Base-by-base conservation (phyloP, 2,329 filamentous ascomycete species). In the Diaporthe capsici region DNA sequence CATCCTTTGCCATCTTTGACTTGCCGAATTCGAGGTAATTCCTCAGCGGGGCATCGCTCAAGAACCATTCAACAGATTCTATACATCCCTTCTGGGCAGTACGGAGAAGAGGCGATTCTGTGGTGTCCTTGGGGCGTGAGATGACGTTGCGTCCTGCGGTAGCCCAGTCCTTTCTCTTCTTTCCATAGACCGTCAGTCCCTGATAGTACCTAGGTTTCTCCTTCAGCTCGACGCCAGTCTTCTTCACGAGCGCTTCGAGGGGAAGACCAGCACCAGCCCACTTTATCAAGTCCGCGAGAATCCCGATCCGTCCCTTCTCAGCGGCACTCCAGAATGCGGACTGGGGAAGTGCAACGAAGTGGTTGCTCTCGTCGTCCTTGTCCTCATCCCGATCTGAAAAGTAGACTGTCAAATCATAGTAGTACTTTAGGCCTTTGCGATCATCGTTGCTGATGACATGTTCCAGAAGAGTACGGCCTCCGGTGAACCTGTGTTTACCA, bases 61-160 rank as follows among this genome's bases (percentile, higher is more conserved):
- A 83, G 82, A 96, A 94, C 91, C 94, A 97, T 80, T 97, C 92
- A 0, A 95, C 90, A 25, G 89, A 88, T 53, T 93, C 90, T n/a
- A 96, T 81, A 28, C 87, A 93, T 4, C 91, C 91, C 2, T 79
- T 79, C 12, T 84, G 79, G 17, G 90, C 92, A 60, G 92, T 91
- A 76, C 88, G 84, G 1, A 94, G 86, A 12, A 94, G 84, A 4
- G 92, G 94, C 3, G 92, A 89, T 0, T 85, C 86, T 47, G 86
- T 84, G 70, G 84, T 81, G 13, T 87, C 88, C 0, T 82, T 83
- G 4, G 83, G 80, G 55, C 81, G 84, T 17, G 81, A 79, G 6
- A 86, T 83, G 47, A 86, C 81, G 42, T 85, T 85, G 17, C 90
- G 88, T 4, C 91, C 91, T 9, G 90, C 90, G 31, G 88, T 88